A percentile compares a stretch with the other conserved stretches of the same genome.
These are phyloP conservation scores for Ascochyta lentis DNA, from an alignment of 2,329 filamentous ascomycete species.

Conservation along the genomic window DNA sequence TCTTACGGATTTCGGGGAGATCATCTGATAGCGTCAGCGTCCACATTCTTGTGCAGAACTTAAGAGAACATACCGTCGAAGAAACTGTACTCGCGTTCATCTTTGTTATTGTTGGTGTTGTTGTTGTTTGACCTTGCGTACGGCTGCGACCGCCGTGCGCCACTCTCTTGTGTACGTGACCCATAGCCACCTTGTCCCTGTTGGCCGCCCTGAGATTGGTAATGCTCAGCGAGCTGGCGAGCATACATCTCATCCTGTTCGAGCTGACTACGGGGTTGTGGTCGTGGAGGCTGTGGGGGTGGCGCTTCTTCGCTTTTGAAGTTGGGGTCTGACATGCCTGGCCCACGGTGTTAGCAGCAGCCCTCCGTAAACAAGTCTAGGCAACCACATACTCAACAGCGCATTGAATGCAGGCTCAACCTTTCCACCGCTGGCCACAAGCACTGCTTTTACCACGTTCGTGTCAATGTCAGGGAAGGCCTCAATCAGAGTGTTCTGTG, in stretches of 20 bases:
- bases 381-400: conserved; percentile 70
- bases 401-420: conserved; percentile 97
- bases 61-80: conserved; percentile 68
- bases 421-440: conserved; percentile 83
- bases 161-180: conserved; percentile 34
- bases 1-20: conserved; percentile 89
- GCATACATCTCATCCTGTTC: conserved; percentile 92
- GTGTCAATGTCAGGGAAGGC: conserved; percentile 87
- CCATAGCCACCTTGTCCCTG: conserved; percentile 38
- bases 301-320: conserved; percentile 61
- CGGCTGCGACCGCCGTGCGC: conserved; percentile 57
- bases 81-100: conserved; percentile 80
- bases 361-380: not conserved
- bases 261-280: conserved; percentile 76
- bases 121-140: conserved; percentile 19
- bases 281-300: conserved; percentile 82
- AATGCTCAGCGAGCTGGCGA: conserved; percentile 90
- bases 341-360: conserved; percentile 20
- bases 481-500: conserved; percentile 86
- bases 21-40: conserved; percentile 65
- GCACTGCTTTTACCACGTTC: conserved; percentile 82
- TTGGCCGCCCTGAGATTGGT: conserved; percentile 58
- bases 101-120: conserved; percentile 21
- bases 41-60: not conserved
- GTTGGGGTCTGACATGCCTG: conserved; percentile 62